These are phyloP conservation scores for Penicillium italicum DNA, from an alignment of 2,329 filamentous ascomycete genomes.

Conservation along the genomic window DNA sequence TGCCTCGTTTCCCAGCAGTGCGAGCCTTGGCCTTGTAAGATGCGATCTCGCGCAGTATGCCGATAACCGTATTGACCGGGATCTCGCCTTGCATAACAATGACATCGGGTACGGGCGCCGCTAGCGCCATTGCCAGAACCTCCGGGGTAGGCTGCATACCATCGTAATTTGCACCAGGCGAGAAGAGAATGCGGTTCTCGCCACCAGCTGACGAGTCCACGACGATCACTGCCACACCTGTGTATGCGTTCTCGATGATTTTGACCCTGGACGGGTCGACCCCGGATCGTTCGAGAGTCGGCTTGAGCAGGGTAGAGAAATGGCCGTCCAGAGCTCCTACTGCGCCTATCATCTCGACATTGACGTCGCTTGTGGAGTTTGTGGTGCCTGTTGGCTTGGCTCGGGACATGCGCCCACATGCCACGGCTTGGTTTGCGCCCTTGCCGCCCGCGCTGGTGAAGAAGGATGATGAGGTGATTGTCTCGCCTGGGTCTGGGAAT, in stretches of 20 bases:
- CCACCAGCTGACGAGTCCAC: conserved; percentile 66
- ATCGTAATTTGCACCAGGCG: conserved; percentile 64
- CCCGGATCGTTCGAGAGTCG: conserved; percentile 58
- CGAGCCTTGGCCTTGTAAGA: conserved; percentile 45
- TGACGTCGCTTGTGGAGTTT: conserved; percentile 29
- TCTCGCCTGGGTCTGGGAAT: conserved; percentile 81
- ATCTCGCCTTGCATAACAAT: conserved; percentile 78
- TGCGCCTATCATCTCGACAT: conserved; percentile 69
- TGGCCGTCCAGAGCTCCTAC: conserved; percentile 61
- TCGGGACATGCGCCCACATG: conserved; percentile 76
- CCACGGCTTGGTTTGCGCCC: conserved; percentile 92
- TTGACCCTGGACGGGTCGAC: conserved; percentile 58
- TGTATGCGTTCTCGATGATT: conserved; percentile 49
- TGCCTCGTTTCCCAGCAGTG: conserved; percentile 32
- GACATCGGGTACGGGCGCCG: conserved; percentile 53
- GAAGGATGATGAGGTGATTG: conserved; percentile 74
- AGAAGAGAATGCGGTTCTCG: conserved; percentile 73
- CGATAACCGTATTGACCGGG: conserved; percentile 62
- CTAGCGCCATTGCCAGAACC: conserved; percentile 39
- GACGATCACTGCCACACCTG: conserved; percentile 70
- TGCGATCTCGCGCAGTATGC: conserved; percentile 49
- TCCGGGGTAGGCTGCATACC: conserved; percentile 41
- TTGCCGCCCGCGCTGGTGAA: conserved; percentile 83
- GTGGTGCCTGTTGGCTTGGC: conserved; percentile 35
- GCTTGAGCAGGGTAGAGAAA: conserved; percentile 60